Evolutionary conservation across 106 monocot genomes (phyloP).

Genomic region (Phalaenopsis aphrodite): DNA sequence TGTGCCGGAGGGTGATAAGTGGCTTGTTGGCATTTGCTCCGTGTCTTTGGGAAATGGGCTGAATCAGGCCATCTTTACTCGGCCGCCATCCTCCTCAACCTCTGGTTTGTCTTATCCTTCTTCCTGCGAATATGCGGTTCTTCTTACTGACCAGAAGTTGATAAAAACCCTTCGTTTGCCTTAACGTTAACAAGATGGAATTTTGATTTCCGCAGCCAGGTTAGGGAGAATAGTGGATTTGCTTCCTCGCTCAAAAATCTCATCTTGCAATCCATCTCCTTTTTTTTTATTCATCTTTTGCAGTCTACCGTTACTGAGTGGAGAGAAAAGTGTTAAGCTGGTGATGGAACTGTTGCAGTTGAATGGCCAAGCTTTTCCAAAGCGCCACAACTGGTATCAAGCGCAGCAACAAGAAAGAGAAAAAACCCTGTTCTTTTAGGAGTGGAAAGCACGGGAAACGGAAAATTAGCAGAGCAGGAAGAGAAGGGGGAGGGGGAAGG

Average conservation of each 20-base stretch:
- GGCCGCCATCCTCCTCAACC: background rate
- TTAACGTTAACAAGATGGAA: background rate
- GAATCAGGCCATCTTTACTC: conserved; percentile 3
- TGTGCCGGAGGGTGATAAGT: background rate
- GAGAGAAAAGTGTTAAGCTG: background rate
- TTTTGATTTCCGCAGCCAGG: background rate
- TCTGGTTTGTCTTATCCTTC: background rate
- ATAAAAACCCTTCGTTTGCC: background rate
- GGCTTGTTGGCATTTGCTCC: background rate
- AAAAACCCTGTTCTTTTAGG: background rate
- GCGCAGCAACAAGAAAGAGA: background rate
- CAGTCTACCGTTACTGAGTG: background rate
- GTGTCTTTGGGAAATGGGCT: conserved; percentile 5
- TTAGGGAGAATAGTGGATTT: background rate
- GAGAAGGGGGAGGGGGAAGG: background rate
- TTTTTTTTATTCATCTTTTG: background rate
- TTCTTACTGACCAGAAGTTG: background rate
- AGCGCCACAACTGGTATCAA: background rate
- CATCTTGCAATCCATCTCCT: background rate
- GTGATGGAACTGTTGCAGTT: conserved; percentile 6
- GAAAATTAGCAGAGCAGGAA: background rate
- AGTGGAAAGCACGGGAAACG: background rate
- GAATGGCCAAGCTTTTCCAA: conserved; percentile 1
- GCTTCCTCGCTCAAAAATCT: background rate
- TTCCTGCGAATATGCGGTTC: background rate